Evolutionary conservation across 441 rosid genomes (phyloP), one percentile per base, ranked within the genome.

Genomic region (Pelargonium citronellum): DNA sequence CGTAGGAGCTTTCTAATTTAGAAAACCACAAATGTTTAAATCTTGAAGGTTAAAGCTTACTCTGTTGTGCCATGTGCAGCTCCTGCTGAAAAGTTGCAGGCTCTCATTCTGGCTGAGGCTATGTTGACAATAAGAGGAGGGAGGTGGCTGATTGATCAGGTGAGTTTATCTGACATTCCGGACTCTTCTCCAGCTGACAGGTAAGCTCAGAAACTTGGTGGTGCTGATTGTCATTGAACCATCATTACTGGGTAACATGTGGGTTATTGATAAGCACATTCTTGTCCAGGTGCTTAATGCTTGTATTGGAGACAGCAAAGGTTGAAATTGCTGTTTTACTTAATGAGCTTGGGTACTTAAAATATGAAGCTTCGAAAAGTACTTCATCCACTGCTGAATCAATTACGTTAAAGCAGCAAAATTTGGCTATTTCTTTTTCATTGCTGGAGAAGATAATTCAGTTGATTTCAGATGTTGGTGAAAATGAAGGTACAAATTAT

Each of bases 271-370:
- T n/a, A 12, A 58, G 49, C 24, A 44, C 68, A 61, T 70, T 46
- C 37, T 73, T 73, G 80, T 78, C 71, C 78, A 94, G 99, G 89
- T 91, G 96, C 73, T 85, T 94, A 20, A 76, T 94, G 80, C 92
- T 94, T 64, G 94, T 94, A 62, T 74, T 90, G 80, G 94, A 91
- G 83, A 84, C 95, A 67, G 82, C 99, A 66, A 83, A 92, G 84
- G 94, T 91, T 74, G 97, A 94, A 77, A 79, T 89, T 81, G 89
- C 95, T 69, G 96, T 94, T 76, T 74, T 94, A 84, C 77, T 86
- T 74, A 89, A 91, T 83, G 96, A 94, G 53, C 81, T 91, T 65
- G 96, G 92, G 58, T 94, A 89, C 81, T 69, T 86, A 74, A 89
- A 90, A 66, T 90, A 86, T 75, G 99, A 90, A 84, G 95, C 96